phyloP scores from a whole-genome alignment of 2,329 filamentous ascomycete species.

The Colletotrichum tofieldiae region DNA sequence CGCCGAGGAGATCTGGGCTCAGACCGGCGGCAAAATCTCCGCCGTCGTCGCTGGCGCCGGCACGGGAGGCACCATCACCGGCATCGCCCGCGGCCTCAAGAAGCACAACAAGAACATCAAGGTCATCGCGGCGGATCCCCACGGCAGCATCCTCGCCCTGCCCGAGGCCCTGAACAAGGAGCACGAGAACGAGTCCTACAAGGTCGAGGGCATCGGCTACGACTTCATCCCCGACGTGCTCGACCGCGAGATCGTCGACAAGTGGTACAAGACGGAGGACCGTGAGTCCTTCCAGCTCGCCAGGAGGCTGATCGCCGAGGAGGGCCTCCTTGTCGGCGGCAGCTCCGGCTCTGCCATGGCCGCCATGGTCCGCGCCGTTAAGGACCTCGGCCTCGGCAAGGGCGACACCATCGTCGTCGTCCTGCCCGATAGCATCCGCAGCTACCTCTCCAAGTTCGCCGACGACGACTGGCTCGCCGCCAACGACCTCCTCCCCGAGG shows the following conservation, averaged over 20 bases:
- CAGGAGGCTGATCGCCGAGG: slow-evolving; percentile 91
- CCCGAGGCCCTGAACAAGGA: slow-evolving; percentile 86
- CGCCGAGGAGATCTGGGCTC: slow-evolving; percentile 95
- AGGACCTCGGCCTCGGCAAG: slow-evolving; percentile 83
- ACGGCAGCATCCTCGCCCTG: slow-evolving; percentile 91
- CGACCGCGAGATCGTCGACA: slow-evolving; percentile 84
- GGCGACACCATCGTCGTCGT: slow-evolving; percentile 93
- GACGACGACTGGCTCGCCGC: slow-evolving; percentile 99
- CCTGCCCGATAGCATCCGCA: slow-evolving; percentile 95
- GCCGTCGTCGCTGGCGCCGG: slow-evolving; percentile 93
- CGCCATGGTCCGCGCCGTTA: slow-evolving; percentile 82
- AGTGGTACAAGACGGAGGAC: slow-evolving; percentile 99
- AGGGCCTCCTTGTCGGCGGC: slow-evolving; percentile 93
- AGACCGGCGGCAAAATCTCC: slow-evolving; percentile 86
- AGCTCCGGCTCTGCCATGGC: slow-evolving; percentile 94
- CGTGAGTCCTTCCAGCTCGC: slow-evolving; percentile 91
- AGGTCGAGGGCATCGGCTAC: slow-evolving; percentile 98
- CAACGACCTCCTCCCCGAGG: slow-evolving; percentile 86
- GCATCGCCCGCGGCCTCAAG: slow-evolving; percentile 85
- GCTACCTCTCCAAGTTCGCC: slow-evolving; percentile 97
- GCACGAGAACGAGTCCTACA: slow-evolving; percentile 87
- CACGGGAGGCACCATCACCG: slow-evolving; percentile 95
- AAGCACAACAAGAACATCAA: slow-evolving; percentile 91
- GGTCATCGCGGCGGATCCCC: slow-evolving; percentile 92
- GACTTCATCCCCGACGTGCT: slow-evolving; percentile 98